Evolutionary conservation across 768 basidiomycete species (phyloP).

Genomic region (button mushroom (Agaricus bisporus)): DNA sequence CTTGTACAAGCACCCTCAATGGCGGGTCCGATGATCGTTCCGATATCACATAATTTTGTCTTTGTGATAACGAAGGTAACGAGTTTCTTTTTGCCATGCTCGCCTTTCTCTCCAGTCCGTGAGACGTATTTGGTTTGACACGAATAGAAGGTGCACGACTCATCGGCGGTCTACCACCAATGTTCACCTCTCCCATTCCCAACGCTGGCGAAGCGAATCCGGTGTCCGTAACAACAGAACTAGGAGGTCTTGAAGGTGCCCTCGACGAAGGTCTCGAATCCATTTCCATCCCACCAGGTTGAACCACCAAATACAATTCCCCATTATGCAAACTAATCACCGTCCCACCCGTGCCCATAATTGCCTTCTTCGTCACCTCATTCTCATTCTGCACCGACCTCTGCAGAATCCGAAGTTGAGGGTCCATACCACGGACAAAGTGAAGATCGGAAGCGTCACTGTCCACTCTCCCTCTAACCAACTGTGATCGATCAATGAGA

Average conservation of each 20-base stretch:
- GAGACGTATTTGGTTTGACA: constrained; percentile 64
- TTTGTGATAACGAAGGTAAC: constrained; percentile 66
- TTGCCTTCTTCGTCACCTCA: constrained; percentile 28
- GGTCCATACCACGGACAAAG: constrained; percentile 46
- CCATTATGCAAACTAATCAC: constrained; percentile 71
- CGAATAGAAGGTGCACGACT: constrained; percentile 70
- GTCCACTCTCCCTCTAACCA: constrained; percentile 65
- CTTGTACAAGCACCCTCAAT: constrained; percentile 70
- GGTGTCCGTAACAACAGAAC: constrained; percentile 46
- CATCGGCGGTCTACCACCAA: constrained; percentile 18
- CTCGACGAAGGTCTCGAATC: constrained; percentile 55
- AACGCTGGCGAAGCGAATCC: constrained; percentile 2
- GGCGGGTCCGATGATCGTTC: constrained; percentile 68
- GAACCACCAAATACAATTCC: constrained; percentile 67
- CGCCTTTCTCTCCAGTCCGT: constrained; percentile 69
- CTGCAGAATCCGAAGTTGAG: constrained; percentile 29
- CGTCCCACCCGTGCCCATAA: constrained; percentile 53
- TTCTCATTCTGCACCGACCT: constrained; percentile 23
- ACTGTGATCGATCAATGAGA: constrained; percentile 59
- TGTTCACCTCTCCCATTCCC: constrained; percentile 29
- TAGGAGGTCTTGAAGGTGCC: constrained; percentile 64
- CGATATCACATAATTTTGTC: constrained; percentile 48
- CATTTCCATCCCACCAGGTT: constrained; percentile 42
- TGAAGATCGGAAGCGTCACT: constrained; percentile 61
- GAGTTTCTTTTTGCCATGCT: constrained; percentile 73